Base-by-base conservation (phyloP, 306 rosid genomes). In the Hippophae gyantsensis region DNA sequence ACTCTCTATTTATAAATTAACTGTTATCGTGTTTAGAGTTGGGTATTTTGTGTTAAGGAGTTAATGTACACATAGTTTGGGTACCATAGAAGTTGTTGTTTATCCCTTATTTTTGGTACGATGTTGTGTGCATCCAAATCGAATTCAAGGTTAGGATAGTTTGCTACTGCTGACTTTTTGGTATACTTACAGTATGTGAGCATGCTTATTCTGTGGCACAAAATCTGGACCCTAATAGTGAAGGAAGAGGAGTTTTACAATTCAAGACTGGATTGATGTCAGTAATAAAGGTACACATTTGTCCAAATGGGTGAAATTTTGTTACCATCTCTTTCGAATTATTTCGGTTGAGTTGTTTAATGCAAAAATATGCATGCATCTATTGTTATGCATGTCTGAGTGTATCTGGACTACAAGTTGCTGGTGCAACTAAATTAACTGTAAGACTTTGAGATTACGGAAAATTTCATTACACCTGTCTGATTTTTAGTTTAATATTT, bases 261-360 rank as follows among this genome's bases (percentile, higher is more conserved):
- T 92, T 92, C 74, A 92, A 92, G 82, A 85, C 98, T 47, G 96
- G 98, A 53, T 76, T 87, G 82, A 85, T 85, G 96, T 87, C 98
- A 58, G 96, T 92, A 58, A 87, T 92, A 67, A 92, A 87, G 98
- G 98, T 90, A 81, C 41, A 38, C 18, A 8, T 62, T 52, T 52
- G 23, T 43, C 51, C 66, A 45, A 44, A 60, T 56, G 51, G 27
- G 26, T 25, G 32, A n/a, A 43, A 27, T 62, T 61, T 25, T 4
- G 18, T 69, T 45, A 18, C 23, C 38, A 46, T 42, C 14, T 13
- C 18, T 7, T 72, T 12, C 44, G 55, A 48, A n/a, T 68, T 44
- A 43, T 13, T 48, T 12, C 6, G 9, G 13, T 6, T 7, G 52
- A 48, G 6, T 55, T 13, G 4, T 48, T 8, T 25, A 26, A 10